Evolutionary conservation across 768 basidiomycete genomes (phyloP).

Genomic region (Suillus ampliporus): DNA sequence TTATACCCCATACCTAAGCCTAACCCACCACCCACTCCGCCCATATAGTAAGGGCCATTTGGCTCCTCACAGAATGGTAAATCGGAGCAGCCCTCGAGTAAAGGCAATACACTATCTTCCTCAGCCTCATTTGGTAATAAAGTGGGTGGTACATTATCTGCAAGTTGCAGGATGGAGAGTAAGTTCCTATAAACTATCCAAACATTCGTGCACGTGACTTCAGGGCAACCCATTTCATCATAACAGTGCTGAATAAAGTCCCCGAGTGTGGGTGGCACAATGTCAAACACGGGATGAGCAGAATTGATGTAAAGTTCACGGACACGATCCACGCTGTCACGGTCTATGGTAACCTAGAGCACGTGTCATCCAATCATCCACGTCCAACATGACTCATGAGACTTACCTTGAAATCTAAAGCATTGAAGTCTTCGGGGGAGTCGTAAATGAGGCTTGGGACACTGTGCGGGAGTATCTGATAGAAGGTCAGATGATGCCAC

Average conservation of each 20-base stretch:
- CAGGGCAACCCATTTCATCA: slow-evolving; percentile 25
- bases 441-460: slow-evolving; percentile 41
- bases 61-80: not conserved
- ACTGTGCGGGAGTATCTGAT: slow-evolving; percentile 41
- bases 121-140: not conserved
- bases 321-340: slow-evolving; percentile 24
- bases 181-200: slow-evolving; percentile 23
- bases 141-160: not conserved
- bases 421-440: slow-evolving; percentile 33
- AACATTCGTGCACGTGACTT: slow-evolving; percentile 22
- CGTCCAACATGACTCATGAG: not conserved
- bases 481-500: not conserved
- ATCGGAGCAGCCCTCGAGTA: slow-evolving; percentile 5
- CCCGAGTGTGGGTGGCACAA: slow-evolving; percentile 39
- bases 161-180: not conserved
- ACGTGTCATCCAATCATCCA: not conserved
- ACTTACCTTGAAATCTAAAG: slow-evolving; percentile 42
- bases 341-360: slow-evolving; percentile 24
- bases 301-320: slow-evolving; percentile 35
- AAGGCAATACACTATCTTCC: not conserved
- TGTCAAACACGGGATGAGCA: slow-evolving; percentile 40
- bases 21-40: slow-evolving; percentile 8
- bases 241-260: slow-evolving; percentile 24
- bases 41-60: slow-evolving; percentile 12
- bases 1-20: slow-evolving; percentile 4